Evolutionary conservation across 257 asterid species (phyloP), one percentile per base, ranked within the genome.

Genomic region (Echium plantagineum): DNA sequence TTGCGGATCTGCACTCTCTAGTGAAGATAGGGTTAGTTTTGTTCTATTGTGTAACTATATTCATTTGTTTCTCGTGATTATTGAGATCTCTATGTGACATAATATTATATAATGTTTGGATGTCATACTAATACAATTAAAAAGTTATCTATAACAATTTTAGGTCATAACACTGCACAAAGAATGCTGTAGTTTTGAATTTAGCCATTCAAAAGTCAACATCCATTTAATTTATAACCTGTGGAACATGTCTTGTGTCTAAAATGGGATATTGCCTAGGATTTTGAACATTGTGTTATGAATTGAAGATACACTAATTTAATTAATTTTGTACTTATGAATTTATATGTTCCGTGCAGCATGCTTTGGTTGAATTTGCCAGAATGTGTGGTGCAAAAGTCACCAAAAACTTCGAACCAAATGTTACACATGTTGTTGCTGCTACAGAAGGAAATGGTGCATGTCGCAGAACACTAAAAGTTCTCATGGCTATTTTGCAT

Each of bases 1-100:
- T 8, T 88, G 94, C 67, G 98, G 95, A 66, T 91, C 97, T 68
- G 84, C 97, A 71, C 78, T 91, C 54, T 88, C 94, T 65, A 69
- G 85, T 6, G 74, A 80, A 56, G 96, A 91, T 22, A 88, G 80
- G 95, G 98, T 91, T 59, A 57, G 70, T 68, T 74, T 70, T 70
- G n/a, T 7, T 52, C 60, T 19, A 6, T n/a, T 59, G 16, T 22
- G 57, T 24, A 55, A 52, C 55, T 20, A 32, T 21, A 32, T 24
- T 0, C 48, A n/a, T 15, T 10, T 22, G 66, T 16, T 52, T 15
- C 21, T 18, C 21, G 4, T 52, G 46, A 35, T 35, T 5, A 35
- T 9, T 3, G 10, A 35, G 0, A 35, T 35, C 46, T 35, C 13
- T 5, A 35, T 35, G 46, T 35, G 46, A 31, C 38, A 5, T 5